Base-by-base conservation (phyloP, 306 rosid genomes). In the Quercus gilva region DNA sequence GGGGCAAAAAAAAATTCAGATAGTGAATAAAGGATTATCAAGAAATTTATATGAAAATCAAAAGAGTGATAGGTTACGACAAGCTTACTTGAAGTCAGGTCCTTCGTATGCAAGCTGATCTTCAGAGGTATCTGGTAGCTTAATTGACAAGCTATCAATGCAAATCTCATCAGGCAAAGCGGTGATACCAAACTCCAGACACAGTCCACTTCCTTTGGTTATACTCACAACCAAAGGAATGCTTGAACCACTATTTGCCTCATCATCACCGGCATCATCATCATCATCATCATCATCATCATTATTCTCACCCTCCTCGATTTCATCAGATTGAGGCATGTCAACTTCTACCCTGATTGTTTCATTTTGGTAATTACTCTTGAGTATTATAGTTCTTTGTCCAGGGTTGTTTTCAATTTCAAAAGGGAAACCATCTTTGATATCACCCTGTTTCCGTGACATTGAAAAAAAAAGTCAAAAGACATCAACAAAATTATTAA, bases 41-140 rank as follows among this genome's bases (percentile, higher is more conserved):
- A 71, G 51, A 63, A 13, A 23, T 33, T 21, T 2, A 12, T 10
- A 11, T 33, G 1, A 43, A 43, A 21, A 26, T 45, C 19, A 6
- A 49, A 29, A 17, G 14, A 15, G 79, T 11, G 29, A 52, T 8
- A 63, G 74, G 10, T 25, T 67, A 31, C 1, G 29, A 74, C 6
- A 69, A 73, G 49, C 93, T 90, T 76, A 94, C 97, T 74, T 55
- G 85, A 92, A 92, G 43, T 89, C 94, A 10, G 99, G 99, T 41
- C 99, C 99, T 85, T 95, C 99, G 1, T 95, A 93, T 51, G 87
- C 79, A 78, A 84, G 76, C 79, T 80, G 74, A 4, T 91, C 96
- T 20, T 87, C 91, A 43, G 88, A 81, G 37, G 52, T 83, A 31
- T 84, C 94, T 0, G 92, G 76, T 52, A 86, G 81, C 85, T 81